Percentiles rank a stretch among this genome's conserved stretches.
phyloP scores from a whole-genome alignment of 352 stramenopile species.

The Pythium periplocum region DNA sequence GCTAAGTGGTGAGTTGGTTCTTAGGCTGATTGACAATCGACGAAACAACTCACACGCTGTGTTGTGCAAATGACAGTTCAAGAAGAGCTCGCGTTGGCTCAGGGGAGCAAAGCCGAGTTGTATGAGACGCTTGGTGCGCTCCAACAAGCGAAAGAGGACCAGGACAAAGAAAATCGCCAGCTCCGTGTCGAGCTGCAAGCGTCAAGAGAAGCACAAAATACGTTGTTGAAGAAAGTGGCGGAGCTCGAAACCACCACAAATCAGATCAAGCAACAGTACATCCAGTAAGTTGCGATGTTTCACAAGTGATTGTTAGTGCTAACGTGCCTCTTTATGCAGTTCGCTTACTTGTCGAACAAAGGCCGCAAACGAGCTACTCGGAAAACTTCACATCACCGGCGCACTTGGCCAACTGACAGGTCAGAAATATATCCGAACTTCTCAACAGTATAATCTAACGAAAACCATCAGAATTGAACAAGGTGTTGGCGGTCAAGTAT shows the following conservation, averaged over 20 bases:
- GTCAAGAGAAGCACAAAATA: constrained; percentile 36
- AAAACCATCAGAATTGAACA: constrained; percentile 1
- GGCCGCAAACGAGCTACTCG: constrained; percentile 40
- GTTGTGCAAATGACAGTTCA: constrained; percentile 23
- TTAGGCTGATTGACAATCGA: neutral
- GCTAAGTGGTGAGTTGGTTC: constrained; percentile 24
- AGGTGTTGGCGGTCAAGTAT: constrained; percentile 15
- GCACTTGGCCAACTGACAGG: constrained; percentile 7
- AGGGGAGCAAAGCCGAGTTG: constrained; percentile 39
- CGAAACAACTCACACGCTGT: neutral
- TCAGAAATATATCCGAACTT: constrained; percentile 11
- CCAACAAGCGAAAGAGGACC: constrained; percentile 38
- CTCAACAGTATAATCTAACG: neutral
- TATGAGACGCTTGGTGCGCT: constrained; percentile 57
- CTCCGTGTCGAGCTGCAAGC: constrained; percentile 41
- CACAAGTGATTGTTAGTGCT: neutral
- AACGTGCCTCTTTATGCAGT: constrained; percentile 14
- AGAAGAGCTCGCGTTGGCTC: constrained; percentile 42
- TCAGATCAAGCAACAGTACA: constrained; percentile 52
- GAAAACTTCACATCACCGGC: constrained; percentile 16
- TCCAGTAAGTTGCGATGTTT: constrained; percentile 22
- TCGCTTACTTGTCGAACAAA: constrained; percentile 56
- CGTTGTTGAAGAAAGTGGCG: constrained; percentile 42
- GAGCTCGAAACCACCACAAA: constrained; percentile 28
- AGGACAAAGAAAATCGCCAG: constrained; percentile 34